Evolutionary conservation across 306 rosid species (phyloP), one percentile per base, ranked within the genome.

Genomic region (Calophaca sinica): DNA sequence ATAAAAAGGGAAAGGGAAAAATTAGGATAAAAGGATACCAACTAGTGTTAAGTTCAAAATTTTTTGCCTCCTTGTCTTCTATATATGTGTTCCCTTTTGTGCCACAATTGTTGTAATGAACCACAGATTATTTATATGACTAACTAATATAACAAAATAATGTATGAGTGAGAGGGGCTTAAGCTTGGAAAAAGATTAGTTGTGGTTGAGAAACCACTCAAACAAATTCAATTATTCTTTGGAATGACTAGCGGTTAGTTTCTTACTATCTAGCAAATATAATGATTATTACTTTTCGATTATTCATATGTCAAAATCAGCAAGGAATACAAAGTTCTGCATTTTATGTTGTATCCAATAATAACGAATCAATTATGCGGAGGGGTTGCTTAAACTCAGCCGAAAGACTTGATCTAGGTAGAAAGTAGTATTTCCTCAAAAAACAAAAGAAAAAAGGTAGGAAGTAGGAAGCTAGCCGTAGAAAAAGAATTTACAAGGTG

Each of bases 271-370:
- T 53, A 54, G 42, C 75, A 65, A 66, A 66, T 67, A 69, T 13
- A 57, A 66, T 66, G 62, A 73, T 73, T 41, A 55, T 46, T 13
- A 29, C 31, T 65, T 72, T 73, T 13, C 70, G 73, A 80, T 80
- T 41, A 73, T 65, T 79, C 38, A 54, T 28, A 45, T 57, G 75
- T 73, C 79, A 79, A 73, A 55, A 73, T 79, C 79, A 65, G 6
- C 38, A 65, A 54, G 55, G 44, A 72, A 45, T 44, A 53, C 71
- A 14, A 73, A 65, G 79, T 64, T 79, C 26, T 54, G n/a, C 69
- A 72, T 72, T 64, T 42, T 35, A 54, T 62, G 52, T 35, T 41
- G 35, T 15, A 15, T 45, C 64, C 74, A 73, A 48, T 51, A 3
- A 55, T 73, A 55, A n/a, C 68, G 63, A 74, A 39, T 62, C 53